Percentiles rank a stretch among this genome's conserved stretches.
These are phyloP conservation scores for Citrus unshiu DNA, from an alignment of 345 rosid genomes.

Conservation along the genomic window DNA sequence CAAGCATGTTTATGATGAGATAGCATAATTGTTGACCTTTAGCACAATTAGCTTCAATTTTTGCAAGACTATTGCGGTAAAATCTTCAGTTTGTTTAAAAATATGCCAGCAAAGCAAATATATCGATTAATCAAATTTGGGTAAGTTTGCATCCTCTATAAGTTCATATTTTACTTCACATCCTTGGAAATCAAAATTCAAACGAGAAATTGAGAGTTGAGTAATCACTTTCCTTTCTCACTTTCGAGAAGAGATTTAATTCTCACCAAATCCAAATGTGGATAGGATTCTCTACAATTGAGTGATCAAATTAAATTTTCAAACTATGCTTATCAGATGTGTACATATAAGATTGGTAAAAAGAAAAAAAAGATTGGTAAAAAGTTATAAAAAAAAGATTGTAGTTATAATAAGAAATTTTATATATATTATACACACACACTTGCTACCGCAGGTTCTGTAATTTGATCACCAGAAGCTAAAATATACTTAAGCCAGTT, in stretches of 20 bases:
- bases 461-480: neutral
- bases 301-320: neutral
- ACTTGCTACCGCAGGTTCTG: neutral
- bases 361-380: too few species aligned
- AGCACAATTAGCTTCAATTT: neutral
- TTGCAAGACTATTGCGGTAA: neutral
- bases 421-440: too few species aligned
- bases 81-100: neutral
- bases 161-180: neutral
- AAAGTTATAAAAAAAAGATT: too few species aligned
- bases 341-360: too few species aligned
- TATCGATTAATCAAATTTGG: neutral
- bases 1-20: neutral
- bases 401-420: too few species aligned
- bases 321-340: too few species aligned
- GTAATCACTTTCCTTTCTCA: neutral
- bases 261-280: too few species aligned
- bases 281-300: neutral
- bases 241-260: neutral
- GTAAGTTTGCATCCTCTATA: neutral
- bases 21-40: neutral
- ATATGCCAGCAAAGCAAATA: too few species aligned
- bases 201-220: neutral
- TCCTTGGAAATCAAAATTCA: neutral
- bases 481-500: neutral